A percentile compares a stretch with the other conserved stretches of the same genome.
These are phyloP conservation scores for Pythium coloratum DNA, from an alignment of 352 stramenopile species.

Conservation along the genomic window DNA sequence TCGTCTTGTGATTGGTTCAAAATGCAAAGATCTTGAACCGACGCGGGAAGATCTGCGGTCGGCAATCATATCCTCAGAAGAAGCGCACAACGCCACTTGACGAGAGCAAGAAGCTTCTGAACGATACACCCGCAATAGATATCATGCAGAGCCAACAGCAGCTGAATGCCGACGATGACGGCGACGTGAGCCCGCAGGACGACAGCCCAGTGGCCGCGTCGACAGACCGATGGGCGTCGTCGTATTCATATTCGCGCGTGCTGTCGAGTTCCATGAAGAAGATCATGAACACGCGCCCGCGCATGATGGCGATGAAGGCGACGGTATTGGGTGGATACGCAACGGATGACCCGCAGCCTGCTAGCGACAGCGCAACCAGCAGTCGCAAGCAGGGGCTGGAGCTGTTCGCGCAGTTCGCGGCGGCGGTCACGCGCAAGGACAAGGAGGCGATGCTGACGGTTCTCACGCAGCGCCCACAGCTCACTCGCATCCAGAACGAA, in stretches of 20 bases:
- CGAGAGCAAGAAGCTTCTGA: no score
- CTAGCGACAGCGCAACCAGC: conserved; percentile 2
- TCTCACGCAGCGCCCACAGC: conserved; percentile 31
- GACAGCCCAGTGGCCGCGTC: background rate
- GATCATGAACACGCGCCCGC: conserved; percentile 41
- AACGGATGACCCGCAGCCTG: background rate
- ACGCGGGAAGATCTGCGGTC: background rate
- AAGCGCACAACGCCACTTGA: background rate
- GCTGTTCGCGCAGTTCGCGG: conserved; percentile 29
- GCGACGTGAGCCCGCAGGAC: background rate
- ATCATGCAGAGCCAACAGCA: background rate
- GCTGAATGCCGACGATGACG: background rate
- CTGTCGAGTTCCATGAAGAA: conserved; percentile 56
- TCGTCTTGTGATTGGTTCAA: background rate
- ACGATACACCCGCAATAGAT: background rate
- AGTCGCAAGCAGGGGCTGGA: conserved; percentile 29
- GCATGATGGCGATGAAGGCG: conserved; percentile 14
- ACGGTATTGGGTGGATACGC: conserved; percentile 9
- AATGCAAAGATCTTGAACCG: conserved; percentile 8
- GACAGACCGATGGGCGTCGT: conserved; percentile 11
- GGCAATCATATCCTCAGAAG: conserved; percentile 1
- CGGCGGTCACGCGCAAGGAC: conserved; percentile 41
- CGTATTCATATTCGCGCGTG: conserved; percentile 38
- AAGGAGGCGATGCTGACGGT: conserved; percentile 52
- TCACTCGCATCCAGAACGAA: conserved; percentile 39